Evolutionary conservation across 495 filamentous ascomycete genomes (phyloP).

Genomic region (Daldinia childiae): DNA sequence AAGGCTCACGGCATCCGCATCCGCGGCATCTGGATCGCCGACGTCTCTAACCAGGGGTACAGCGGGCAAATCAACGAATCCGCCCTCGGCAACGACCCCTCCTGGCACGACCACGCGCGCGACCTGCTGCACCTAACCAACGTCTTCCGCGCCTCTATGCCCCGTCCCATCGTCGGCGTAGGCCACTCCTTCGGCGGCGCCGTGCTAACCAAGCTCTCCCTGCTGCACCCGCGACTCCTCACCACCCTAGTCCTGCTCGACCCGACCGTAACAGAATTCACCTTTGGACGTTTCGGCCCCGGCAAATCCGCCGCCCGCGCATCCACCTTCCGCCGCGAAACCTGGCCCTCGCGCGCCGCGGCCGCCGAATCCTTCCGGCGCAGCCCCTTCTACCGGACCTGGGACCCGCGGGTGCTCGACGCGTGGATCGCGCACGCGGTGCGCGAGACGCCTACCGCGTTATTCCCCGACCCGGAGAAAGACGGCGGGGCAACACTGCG

Average conservation of each 20-base stretch:
- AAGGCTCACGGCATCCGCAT: constrained; percentile 69
- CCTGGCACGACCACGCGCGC: constrained; percentile 86
- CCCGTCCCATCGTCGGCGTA: constrained; percentile 85
- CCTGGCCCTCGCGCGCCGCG: constrained; percentile 73
- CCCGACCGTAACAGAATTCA: constrained; percentile 72
- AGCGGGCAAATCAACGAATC: constrained; percentile 75
- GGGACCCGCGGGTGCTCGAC: constrained; percentile 78
- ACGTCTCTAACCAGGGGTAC: constrained; percentile 79
- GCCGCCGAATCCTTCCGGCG: constrained; percentile 68
- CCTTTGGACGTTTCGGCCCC: constrained; percentile 47
- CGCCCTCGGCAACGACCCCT: constrained; percentile 80
- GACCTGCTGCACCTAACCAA: constrained; percentile 92
- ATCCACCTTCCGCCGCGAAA: constrained; percentile 72
- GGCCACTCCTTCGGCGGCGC: constrained; percentile 91
- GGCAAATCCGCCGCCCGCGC: constrained; percentile 56
- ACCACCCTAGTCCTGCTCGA: constrained; percentile 81
- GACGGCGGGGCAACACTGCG: constrained; percentile 59
- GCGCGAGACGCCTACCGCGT: constrained; percentile 66
- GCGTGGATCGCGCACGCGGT: constrained; percentile 72
- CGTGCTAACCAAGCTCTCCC: constrained; percentile 67
- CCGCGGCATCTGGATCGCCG: constrained; percentile 85
- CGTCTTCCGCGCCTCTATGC: constrained; percentile 81
- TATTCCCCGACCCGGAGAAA: constrained; percentile 58
- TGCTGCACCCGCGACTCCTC: constrained; percentile 86
- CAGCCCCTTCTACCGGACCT: constrained; percentile 73